Evolutionary conservation across 176 grass and related monocot genomes (phyloP), one percentile per base, ranked within the genome.

Genomic region (Poa pratensis): DNA sequence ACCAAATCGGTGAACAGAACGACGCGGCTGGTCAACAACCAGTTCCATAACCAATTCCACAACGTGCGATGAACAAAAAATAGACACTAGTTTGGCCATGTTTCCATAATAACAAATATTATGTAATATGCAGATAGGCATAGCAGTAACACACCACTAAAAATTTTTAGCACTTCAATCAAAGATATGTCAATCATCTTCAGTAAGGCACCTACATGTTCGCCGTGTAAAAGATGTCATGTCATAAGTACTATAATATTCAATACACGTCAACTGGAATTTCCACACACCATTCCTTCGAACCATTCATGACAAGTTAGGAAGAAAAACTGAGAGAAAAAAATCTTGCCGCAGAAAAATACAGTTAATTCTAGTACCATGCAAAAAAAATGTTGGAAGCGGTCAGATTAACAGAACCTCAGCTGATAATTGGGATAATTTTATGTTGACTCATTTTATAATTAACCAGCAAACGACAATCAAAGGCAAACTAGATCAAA

Each of bases 371-470:
- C 37, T 69, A 51, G 54, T 63, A 85, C 14, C 72, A 16, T 67
- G 62, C 81, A 54, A 28, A 9, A 75, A 23, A 4, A 28, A 51
- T 43, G 27, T 34, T 55, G 16, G 61, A 79, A 73, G 26, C 3
- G 0, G 15, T 75, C 48, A 37, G 68, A 80, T 26, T 20, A 65
- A 84, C 20, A 84, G 76, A 84, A 20, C 55, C 22, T 64, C 17
- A 73, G 19, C 50, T 73, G 20, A 87, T 54, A 66, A 82, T 69
- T 69, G 37, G 69, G 62, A 88, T 51, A 85, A 40, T 84, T 77
- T 27, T 14, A 23, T 83, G 74, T 35, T 28, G 20, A 42, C 45
- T 48, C 51, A 80, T 83, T 80, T 54, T 23, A 72, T 69, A 69
- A 69, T 26, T 39, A 84, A 86, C 48, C 18, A 80, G 62, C 11